Evolutionary conservation across 2,329 filamentous ascomycete species (phyloP), one percentile per base, ranked within the genome.

Genomic region (Huntiella abstrusa): DNA sequence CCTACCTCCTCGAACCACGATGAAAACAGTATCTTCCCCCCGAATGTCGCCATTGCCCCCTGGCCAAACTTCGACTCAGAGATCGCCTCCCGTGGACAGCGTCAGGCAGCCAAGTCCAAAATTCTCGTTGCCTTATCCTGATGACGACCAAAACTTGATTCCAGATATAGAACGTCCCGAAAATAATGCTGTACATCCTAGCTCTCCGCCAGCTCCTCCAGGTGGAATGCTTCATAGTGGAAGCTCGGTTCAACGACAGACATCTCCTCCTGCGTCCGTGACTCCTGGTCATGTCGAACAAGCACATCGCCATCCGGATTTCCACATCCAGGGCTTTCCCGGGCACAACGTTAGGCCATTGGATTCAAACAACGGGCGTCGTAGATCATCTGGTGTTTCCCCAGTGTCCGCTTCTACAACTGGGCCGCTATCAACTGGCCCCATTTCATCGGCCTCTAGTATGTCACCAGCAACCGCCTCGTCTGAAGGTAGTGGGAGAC

Each of bases 41-140:
- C 22, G 2, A 4, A 28, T 10, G 22, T 28, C 22, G 22, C 22
- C 22, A 28, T 28, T 28, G 22, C 10, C 22, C 8, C 22, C 22
- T 28, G 7, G 22, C 22, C 22, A 16, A 40, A 16, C 38, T 6
- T 12, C 16, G 16, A 15, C 38, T 19, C 13, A 16, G 15, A 40
- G 3, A 10, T 40, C 16, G 17, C 15, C 38, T 8, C 22, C 22
- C 6, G 8, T 28, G 22, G 22, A 12, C 17, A 12, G 7, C n/a
- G 38, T 12, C 34, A 36, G 12, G 7, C 34, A 15, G 34, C 28
- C 32, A 13, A 17, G 15, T 3, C 33, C 40, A 22, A 34, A 34
- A 8, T 13, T n/a, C 5, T 16, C 36, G n/a, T 32, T 49, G 13
- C 48, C 48, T 3, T 49, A 49, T 19, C 48, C 48, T 5, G 48